Evolutionary conservation across 2,329 filamentous ascomycete genomes (phyloP), one percentile per base, ranked within the genome.

Genomic region (Aspergillus persii): DNA sequence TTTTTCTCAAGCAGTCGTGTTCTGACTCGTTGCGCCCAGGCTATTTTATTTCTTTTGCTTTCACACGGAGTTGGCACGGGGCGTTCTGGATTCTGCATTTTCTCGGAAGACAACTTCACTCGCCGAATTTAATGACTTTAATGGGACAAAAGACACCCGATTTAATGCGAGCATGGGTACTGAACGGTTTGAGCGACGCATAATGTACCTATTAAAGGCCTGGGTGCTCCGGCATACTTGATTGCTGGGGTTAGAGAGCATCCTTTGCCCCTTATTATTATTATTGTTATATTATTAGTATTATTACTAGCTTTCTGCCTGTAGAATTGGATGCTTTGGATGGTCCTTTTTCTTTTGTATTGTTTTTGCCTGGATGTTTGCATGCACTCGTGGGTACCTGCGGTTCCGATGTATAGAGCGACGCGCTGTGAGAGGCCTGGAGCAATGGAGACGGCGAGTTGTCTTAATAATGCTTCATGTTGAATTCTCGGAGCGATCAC

Each of bases 401-500:
- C 44, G 48, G 36, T 50, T 26, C 31, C 41, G 23, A 56, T 59
- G 60, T 57, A 61, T 36, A 57, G 52, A 50, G 33, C 26, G 50
- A 36, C 52, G 30, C 47, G 41, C 39, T 51, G 39, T 61, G 44
- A 8, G 49, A 51, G 50, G 46, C 29, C 47, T 57, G 29, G 56
- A 41, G 26, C 39, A 41, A 15, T 41, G 36, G 36, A 41, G 36
- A 36, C 4, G 7, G 33, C 33, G 33, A 36, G 54, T 59, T 59
- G 18, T 23, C 18, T 23, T 26, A 58, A 33, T 66, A 69, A 69
- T 68, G 62, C 50, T 65, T 67, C 68, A 69, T 70, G 60, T 65
- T 61, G 66, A 66, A 63, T 63, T 8, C 5, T 18, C 49, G 18
- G 18, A 15, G 8, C 44, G 44, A 47, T 47, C 27, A 23, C 18